Evolutionary conservation across 768 basidiomycete genomes (phyloP).

Genomic region (Cubamyces sp.): DNA sequence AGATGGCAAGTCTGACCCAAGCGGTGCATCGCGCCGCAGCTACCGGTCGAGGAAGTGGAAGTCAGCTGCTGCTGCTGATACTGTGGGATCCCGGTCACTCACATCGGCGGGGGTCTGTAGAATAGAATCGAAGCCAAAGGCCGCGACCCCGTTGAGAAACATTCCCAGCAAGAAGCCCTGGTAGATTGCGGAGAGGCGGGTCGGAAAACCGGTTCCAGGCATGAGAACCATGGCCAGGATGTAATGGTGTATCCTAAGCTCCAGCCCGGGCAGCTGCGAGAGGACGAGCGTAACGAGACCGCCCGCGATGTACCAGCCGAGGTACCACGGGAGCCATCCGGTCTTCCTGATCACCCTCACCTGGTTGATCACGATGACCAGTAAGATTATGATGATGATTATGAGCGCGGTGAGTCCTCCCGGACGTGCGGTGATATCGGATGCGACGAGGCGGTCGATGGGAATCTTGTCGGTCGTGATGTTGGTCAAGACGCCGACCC

Average conservation of each 20-base stretch:
- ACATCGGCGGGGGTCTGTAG: conserved; percentile 77
- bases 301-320: conserved; percentile 72
- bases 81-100: conserved; percentile 29
- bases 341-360: conserved; percentile 82
- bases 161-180: conserved; percentile 84
- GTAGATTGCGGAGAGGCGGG: conserved; percentile 75
- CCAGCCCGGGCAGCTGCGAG: conserved; percentile 67
- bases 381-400: conserved; percentile 65
- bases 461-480: conserved; percentile 74
- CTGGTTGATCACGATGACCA: conserved; percentile 71
- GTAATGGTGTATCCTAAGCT: conserved; percentile 82
- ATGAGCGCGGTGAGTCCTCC: conserved; percentile 73
- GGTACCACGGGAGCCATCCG: conserved; percentile 79
- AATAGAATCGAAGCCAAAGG: conserved; percentile 81
- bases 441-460: conserved; percentile 71
- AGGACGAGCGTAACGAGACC: conserved; percentile 70
- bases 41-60: conserved; percentile 35
- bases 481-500: conserved; percentile 79
- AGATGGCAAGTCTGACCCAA: conserved; percentile 68
- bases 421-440: conserved; percentile 64
- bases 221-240: conserved; percentile 74
- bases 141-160: conserved; percentile 79
- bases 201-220: conserved; percentile 81
- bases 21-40: conserved; percentile 73
- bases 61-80: conserved; percentile 13